phyloP scores from a whole-genome alignment of 345 rosid species.

The Cardamine occulta region DNA sequence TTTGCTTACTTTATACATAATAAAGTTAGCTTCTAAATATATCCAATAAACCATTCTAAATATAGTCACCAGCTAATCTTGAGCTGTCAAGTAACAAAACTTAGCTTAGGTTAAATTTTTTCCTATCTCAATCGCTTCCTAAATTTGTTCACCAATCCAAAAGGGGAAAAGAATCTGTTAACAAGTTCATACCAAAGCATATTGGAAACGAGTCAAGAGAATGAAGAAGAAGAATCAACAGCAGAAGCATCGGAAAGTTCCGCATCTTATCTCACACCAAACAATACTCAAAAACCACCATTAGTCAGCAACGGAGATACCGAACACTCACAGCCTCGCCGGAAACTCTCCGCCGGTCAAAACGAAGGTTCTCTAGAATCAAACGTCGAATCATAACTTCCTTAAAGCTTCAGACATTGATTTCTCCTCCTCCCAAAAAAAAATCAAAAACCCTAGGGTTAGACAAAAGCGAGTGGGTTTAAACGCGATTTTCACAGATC shows the following conservation, averaged over 20 bases:
- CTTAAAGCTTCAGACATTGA: constrained; percentile 40
- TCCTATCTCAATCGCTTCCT: constrained; percentile 13
- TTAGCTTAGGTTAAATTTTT: constrained; percentile 8
- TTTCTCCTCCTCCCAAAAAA: neutral
- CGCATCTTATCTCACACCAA: constrained; percentile 53
- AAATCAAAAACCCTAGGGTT: constrained; percentile 57
- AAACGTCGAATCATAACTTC: constrained; percentile 37
- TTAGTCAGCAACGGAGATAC: constrained; percentile 47
- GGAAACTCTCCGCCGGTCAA: constrained; percentile 38
- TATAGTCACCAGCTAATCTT: constrained; percentile 41
- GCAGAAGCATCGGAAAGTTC: constrained; percentile 45
- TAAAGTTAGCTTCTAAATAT: constrained; percentile 26
- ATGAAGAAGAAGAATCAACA: constrained; percentile 52
- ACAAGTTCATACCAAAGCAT: constrained; percentile 38
- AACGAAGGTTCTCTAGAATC: constrained; percentile 31
- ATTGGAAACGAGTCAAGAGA: constrained; percentile 48
- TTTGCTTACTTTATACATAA: constrained; percentile 38
- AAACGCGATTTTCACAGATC: constrained; percentile 55
- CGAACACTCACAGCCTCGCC: constrained; percentile 30
- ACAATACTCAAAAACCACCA: constrained; percentile 48
- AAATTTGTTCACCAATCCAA: neutral
- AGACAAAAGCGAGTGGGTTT: constrained; percentile 40
- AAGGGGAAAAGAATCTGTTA: constrained; percentile 9
- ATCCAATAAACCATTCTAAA: constrained; percentile 39
- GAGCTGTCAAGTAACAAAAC: constrained; percentile 33